Percentiles rank a stretch among this genome's conserved stretches.
These are phyloP conservation scores for Alliaria petiolata DNA, from an alignment of 345 rosid genomes.

Conservation along the genomic window DNA sequence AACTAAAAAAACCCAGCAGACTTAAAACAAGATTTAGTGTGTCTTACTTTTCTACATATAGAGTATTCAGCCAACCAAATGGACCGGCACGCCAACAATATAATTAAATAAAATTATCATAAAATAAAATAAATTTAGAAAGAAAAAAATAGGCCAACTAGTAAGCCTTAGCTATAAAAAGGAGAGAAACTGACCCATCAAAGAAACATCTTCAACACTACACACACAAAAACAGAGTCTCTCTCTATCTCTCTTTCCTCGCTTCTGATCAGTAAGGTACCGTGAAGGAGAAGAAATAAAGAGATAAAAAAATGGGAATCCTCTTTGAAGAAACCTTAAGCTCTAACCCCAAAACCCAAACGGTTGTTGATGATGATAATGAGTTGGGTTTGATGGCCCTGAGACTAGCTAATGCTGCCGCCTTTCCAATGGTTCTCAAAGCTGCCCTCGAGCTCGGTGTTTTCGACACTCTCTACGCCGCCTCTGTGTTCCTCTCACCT, in stretches of 20 bases:
- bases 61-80: background rate
- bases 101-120: background rate
- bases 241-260: no score
- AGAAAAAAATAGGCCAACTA: background rate
- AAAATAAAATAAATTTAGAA: background rate
- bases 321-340: constrained; percentile 10
- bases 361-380: constrained; percentile 16
- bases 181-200: background rate
- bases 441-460: constrained; percentile 45
- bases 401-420: constrained; percentile 29
- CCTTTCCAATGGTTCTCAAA: constrained; percentile 46
- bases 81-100: background rate
- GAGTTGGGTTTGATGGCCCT: constrained; percentile 39
- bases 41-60: background rate
- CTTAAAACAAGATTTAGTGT: background rate
- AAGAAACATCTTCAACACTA: background rate
- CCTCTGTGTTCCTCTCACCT: constrained; percentile 32
- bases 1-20: background rate
- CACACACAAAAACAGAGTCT: background rate
- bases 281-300: background rate
- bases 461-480: constrained; percentile 36
- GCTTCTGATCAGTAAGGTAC: background rate
- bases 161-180: background rate
- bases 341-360: background rate
- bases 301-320: background rate